Evolutionary conservation across 2,329 filamentous ascomycete species (phyloP).

Genomic region (Monilinia fructigena): DNA sequence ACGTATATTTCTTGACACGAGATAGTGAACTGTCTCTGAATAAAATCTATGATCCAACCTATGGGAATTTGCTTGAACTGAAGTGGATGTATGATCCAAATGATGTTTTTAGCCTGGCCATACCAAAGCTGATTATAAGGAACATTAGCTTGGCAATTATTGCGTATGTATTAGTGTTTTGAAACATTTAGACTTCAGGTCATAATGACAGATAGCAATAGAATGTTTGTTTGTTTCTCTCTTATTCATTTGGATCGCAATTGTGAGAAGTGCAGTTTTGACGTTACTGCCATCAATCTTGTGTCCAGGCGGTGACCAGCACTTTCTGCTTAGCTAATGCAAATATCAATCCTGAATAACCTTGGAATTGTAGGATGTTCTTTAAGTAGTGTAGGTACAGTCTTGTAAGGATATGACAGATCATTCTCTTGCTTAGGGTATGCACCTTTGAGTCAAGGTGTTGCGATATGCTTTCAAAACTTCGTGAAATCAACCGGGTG

Average conservation of each 20-base stretch:
- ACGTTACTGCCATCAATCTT: background rate
- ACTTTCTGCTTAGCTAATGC: background rate
- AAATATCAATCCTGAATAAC: background rate
- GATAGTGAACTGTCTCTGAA: conserved; percentile 31
- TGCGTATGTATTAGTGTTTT: background rate
- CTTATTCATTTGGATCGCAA: background rate
- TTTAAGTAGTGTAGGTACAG: no score
- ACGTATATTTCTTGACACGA: conserved; percentile 41
- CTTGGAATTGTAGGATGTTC: no score
- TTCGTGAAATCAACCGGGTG: no score
- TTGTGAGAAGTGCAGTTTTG: background rate
- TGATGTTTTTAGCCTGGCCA: conserved; percentile 41
- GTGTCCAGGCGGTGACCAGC: background rate
- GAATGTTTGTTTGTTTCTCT: background rate
- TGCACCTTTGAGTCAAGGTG: no score
- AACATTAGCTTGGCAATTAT: background rate
- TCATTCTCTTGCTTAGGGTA: no score
- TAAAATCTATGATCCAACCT: conserved; percentile 39
- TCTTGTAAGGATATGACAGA: no score
- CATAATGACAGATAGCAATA: background rate
- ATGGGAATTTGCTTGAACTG: conserved; percentile 30
- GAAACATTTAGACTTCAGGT: background rate
- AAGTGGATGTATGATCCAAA: conserved; percentile 42
- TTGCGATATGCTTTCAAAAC: no score
- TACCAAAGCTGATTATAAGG: conserved; percentile 36